Conservation (phyloP, 805 yeast species). For the Kodamaea jinghongensis region DNA sequence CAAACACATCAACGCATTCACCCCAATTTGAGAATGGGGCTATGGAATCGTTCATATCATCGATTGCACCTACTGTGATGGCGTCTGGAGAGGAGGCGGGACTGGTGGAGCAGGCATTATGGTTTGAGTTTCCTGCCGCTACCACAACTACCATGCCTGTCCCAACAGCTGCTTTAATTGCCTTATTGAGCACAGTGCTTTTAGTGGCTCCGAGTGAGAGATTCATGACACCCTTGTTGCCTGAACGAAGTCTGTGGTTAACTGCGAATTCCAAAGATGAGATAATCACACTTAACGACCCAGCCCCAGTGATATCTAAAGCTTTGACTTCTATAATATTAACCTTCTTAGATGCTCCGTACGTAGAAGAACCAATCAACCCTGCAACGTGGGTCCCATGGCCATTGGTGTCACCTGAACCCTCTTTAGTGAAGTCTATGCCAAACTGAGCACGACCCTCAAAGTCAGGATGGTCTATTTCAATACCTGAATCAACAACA, state of each 20-base stretch:
- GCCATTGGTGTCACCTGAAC: constrained; percentile 70
- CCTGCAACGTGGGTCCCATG: constrained; percentile 97
- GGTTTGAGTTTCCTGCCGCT: constrained; percentile 84
- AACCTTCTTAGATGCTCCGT: constrained; percentile 74
- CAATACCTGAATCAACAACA: constrained; percentile 83
- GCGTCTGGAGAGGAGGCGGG: constrained; percentile 78
- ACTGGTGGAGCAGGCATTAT: constrained; percentile 78
- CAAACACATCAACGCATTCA: constrained; percentile 80
- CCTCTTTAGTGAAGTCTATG: constrained; percentile 59
- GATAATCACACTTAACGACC: constrained; percentile 63
- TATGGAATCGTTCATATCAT: constrained; percentile 64
- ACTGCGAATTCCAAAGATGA: constrained; percentile 68
- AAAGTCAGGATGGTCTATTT: constrained; percentile 57
- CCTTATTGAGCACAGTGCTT: constrained; percentile 66
- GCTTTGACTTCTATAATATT: constrained; percentile 73
- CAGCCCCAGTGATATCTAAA: constrained; percentile 64
- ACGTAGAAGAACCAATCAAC: constrained; percentile 70
- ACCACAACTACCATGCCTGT: constrained; percentile 71
- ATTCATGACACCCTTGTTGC: constrained; percentile 61
- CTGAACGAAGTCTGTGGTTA: constrained; percentile 44
- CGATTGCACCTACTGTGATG: constrained; percentile 85
- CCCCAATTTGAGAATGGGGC: constrained; percentile 93
- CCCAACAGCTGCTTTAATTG: constrained; percentile 69
- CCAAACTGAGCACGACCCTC: constrained; percentile 61
- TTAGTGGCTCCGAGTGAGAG: constrained; percentile 75